Percentiles rank a stretch among this genome's conserved stretches.
Evolutionary conservation across 176 grass and related monocot species (phyloP).

Genomic region (Sorghum bicolor): DNA sequence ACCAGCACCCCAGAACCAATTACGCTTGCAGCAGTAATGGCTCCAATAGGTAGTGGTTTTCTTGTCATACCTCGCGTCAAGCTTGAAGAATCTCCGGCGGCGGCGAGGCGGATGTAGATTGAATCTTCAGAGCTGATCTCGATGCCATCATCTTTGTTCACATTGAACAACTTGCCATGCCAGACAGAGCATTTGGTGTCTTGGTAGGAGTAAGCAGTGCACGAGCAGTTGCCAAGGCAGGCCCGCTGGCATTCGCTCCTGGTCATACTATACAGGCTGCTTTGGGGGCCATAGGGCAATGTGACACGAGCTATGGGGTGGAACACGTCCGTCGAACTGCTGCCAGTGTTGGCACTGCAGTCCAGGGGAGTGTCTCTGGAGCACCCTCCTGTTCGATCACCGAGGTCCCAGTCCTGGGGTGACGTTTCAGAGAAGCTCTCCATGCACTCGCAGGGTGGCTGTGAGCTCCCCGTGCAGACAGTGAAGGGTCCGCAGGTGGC

Average conservation of each 20-base stretch:
- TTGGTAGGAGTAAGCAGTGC: background rate
- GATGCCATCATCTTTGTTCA: background rate
- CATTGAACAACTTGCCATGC: background rate
- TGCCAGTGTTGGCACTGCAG: background rate
- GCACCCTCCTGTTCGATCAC: background rate
- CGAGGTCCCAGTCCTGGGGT: background rate
- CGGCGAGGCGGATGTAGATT: background rate
- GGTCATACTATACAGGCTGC: background rate
- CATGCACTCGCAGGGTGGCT: background rate
- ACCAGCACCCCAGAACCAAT: background rate
- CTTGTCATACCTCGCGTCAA: background rate
- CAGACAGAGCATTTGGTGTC: background rate
- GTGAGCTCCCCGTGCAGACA: background rate
- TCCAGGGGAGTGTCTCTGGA: background rate
- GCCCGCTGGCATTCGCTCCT: background rate
- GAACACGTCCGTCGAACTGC: background rate
- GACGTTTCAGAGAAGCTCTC: background rate
- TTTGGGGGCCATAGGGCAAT: background rate
- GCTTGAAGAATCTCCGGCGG: background rate
- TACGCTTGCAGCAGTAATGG: background rate
- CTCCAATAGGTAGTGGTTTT: background rate
- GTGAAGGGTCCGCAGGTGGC: background rate
- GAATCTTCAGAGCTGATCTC: background rate
- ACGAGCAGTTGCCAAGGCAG: conserved; percentile 3
- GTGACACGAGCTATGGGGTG: background rate